A percentile compares a stretch with the other conserved stretches of the same genome.
phyloP scores from a whole-genome alignment of 495 filamentous ascomycete genomes.

The Jackrogersella multiformis region DNA sequence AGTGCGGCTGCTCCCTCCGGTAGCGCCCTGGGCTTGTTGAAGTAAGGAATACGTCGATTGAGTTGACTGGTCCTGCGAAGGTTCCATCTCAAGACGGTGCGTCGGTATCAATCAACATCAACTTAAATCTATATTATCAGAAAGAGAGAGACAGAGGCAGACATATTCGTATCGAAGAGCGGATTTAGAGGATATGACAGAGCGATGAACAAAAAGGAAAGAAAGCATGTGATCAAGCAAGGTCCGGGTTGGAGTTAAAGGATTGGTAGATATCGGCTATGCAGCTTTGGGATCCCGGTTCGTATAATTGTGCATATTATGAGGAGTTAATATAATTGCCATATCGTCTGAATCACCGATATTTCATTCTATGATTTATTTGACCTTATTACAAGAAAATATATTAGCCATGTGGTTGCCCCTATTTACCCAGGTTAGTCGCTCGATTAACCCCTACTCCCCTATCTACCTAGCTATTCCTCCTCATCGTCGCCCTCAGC shows the following conservation, averaged over 20 bases:
- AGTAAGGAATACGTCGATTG: constrained; percentile 12
- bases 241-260: constrained; percentile 30
- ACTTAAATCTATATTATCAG: not conserved
- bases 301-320: constrained; percentile 31
- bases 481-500: constrained; percentile 45
- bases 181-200: constrained; percentile 12
- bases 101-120: not conserved
- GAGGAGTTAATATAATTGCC: constrained; percentile 18
- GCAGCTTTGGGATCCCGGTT: constrained; percentile 23
- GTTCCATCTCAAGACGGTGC: not conserved
- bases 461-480: not conserved
- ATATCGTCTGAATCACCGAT: not conserved
- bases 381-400: too few species aligned
- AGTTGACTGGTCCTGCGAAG: not conserved
- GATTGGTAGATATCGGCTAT: constrained; percentile 26
- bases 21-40: constrained; percentile 30
- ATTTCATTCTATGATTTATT: too few species aligned
- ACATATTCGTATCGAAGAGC: not conserved
- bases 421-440: not conserved
- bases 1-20: constrained; percentile 46
- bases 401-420: too few species aligned
- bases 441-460: not conserved
- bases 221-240: constrained; percentile 24
- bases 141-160: too few species aligned
- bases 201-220: constrained; percentile 5